Evolutionary conservation across 495 filamentous ascomycete genomes (phyloP).

Genomic region (Penicillium malachiteum): DNA sequence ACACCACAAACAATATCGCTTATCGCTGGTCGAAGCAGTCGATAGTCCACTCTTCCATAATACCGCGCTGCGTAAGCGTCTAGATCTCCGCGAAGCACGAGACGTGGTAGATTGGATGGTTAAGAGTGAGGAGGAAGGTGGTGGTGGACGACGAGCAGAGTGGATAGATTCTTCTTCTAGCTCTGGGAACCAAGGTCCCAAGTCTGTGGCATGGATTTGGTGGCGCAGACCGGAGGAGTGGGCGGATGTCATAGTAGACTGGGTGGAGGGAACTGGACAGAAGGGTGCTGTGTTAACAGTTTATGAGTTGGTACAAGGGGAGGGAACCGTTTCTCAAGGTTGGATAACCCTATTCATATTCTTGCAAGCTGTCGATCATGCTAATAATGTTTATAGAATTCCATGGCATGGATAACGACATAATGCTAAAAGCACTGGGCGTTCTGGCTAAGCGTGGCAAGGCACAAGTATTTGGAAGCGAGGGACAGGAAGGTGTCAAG

Average conservation of each 20-base stretch:
- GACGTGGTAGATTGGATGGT: constrained; percentile 74
- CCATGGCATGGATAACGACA: constrained; percentile 78
- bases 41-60: constrained; percentile 60
- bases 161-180: constrained; percentile 49
- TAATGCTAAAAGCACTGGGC: constrained; percentile 74
- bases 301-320: constrained; percentile 71
- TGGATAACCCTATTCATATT: constrained; percentile 11
- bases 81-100: constrained; percentile 61
- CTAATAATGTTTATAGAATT: constrained; percentile 57
- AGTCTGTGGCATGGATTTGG: constrained; percentile 59
- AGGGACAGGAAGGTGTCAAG: constrained; percentile 87
- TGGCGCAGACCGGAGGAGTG: constrained; percentile 75
- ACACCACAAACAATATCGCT: constrained; percentile 67
- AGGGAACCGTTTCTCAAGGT: constrained; percentile 61
- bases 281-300: constrained; percentile 71
- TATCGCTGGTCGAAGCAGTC: constrained; percentile 62
- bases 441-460: constrained; percentile 84
- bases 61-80: constrained; percentile 47
- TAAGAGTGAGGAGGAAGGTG: constrained; percentile 58
- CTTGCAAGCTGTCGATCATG: not conserved
- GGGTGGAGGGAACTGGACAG: constrained; percentile 74
- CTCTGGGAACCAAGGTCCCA: constrained; percentile 18
- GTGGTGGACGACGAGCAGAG: constrained; percentile 61
- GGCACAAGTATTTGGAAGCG: constrained; percentile 86
- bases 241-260: constrained; percentile 61